Percentiles rank a stretch among this genome's conserved stretches.
Evolutionary conservation across 768 basidiomycete species (phyloP).

Genomic region (Chalciporus chontae): DNA sequence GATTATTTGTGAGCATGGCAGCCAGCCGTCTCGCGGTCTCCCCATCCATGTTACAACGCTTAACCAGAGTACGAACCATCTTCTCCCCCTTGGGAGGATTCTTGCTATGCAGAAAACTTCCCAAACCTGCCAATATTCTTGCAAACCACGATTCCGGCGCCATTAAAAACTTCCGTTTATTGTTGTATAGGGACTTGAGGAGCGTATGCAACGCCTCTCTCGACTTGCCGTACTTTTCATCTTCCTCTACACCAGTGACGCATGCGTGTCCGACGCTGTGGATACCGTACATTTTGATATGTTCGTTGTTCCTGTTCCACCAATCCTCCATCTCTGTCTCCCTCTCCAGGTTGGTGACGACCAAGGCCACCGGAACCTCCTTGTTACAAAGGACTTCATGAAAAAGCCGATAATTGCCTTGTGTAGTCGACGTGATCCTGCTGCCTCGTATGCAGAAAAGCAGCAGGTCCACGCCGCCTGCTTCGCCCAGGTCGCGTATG

Average conservation of each 20-base stretch:
- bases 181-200: slow-evolving; percentile 10
- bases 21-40: slow-evolving; percentile 25
- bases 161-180: slow-evolving; percentile 22
- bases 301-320: slow-evolving; percentile 29
- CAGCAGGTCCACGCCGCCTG: slow-evolving; percentile 32
- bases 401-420: slow-evolving; percentile 40
- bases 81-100: slow-evolving; percentile 25
- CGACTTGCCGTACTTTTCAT: slow-evolving; percentile 35
- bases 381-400: slow-evolving; percentile 36
- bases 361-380: slow-evolving; percentile 38
- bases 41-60: slow-evolving; percentile 27
- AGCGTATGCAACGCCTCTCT: slow-evolving; percentile 21
- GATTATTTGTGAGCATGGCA: slow-evolving; percentile 4
- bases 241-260: slow-evolving; percentile 36
- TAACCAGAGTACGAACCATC: slow-evolving; percentile 21
- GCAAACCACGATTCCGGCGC: slow-evolving; percentile 24
- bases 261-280: slow-evolving; percentile 37
- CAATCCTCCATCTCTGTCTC: slow-evolving; percentile 34
- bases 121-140: slow-evolving; percentile 20
- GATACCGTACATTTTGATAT: slow-evolving; percentile 26
- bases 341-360: slow-evolving; percentile 40
- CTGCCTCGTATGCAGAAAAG: slow-evolving; percentile 37
- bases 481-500: slow-evolving; percentile 19
- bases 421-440: slow-evolving; percentile 27
- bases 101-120: slow-evolving; percentile 16